Evolutionary conservation across 2,329 filamentous ascomycete genomes (phyloP), one percentile per base, ranked within the genome.

Genomic region (Westerdykella sp.): DNA sequence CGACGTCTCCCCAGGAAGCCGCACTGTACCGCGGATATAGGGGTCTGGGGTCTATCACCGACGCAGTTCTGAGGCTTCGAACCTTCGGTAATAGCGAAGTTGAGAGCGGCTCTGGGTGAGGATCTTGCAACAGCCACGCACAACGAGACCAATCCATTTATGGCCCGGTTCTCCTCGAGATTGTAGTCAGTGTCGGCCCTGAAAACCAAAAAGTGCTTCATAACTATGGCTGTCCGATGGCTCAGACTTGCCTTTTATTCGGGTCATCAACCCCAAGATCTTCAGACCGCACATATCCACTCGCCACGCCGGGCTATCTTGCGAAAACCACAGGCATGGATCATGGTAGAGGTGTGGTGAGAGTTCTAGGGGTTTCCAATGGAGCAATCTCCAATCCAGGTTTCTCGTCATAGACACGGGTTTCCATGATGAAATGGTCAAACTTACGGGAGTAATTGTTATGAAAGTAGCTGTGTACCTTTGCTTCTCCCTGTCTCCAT

Each of bases 401-500:
- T 18, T 40, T 50, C 22, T 65, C 63, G 62, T 66, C 63, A 65
- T 58, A 35, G 39, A 32, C 34, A 43, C 21, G 25, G 10, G 44
- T 22, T 15, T 34, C 16, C 41, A 44, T 25, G 41, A 37, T 21
- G 11, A 28, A 43, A 31, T 42, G 21, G n/a, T 10, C 4, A 13
- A 18, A 57, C 59, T 55, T 44, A 60, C 57, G 41, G 44, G 30
- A 13, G 12, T 2, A 22, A n/a, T 15, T 13, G 22, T 65, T 54
- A 68, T 30, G 53, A 59, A 35, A 76, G 50, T 10, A 67, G 45
- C 13, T 71, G 65, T 1, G 73, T 75, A 16, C 73, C 73, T 49
- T 74, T 75, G 0, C 65, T 69, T 47, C 65, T 71, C 7, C 71
- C 69, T 1, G 65, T 70, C 43, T 73, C 69, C 73, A 76, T 76